These are phyloP conservation scores for Ehretia macrophylla DNA, from an alignment of 257 asterid genomes.

Conservation along the genomic window DNA sequence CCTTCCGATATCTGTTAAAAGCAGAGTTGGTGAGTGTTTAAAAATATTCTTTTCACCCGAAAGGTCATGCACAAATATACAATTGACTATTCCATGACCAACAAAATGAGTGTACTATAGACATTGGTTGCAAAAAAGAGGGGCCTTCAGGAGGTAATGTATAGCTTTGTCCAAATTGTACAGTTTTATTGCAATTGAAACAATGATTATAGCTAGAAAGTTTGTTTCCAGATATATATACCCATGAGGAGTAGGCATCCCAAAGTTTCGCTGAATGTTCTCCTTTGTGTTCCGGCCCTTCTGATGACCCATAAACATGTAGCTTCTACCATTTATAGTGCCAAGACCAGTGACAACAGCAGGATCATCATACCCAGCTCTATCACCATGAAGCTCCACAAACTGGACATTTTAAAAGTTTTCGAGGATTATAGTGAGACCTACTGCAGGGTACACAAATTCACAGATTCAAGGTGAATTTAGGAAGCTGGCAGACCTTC, in stretches of 20 bases:
- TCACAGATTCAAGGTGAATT: not conserved
- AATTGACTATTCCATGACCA: not conserved
- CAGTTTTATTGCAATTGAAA: not conserved
- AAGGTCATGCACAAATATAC: not conserved
- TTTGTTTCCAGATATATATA: conserved; percentile 23
- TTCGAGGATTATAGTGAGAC: not conserved
- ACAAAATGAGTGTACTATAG: not conserved
- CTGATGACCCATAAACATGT: conserved; percentile 94
- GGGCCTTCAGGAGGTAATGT: not conserved
- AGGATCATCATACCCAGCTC: conserved; percentile 92
- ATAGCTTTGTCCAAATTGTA: conserved; percentile 5
- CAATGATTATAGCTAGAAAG: not conserved
- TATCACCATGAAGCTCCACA: conserved; percentile 94
- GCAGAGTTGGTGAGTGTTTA: conserved; percentile 7
- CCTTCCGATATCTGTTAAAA: conserved; percentile 76
- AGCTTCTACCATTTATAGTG: conserved; percentile 68
- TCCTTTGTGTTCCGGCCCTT: conserved; percentile 91
- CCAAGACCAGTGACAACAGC: conserved; percentile 90
- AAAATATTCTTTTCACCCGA: not conserved
- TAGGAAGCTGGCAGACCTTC: conserved; percentile 41
- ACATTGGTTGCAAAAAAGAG: not conserved
- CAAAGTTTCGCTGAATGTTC: conserved; percentile 84
- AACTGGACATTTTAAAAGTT: conserved; percentile 37
- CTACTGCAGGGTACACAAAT: not conserved
- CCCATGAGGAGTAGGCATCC: conserved; percentile 99